Evolutionary conservation across 208 protist genomes (phyloP).

Genomic region (Wallacemonas rigidus): DNA sequence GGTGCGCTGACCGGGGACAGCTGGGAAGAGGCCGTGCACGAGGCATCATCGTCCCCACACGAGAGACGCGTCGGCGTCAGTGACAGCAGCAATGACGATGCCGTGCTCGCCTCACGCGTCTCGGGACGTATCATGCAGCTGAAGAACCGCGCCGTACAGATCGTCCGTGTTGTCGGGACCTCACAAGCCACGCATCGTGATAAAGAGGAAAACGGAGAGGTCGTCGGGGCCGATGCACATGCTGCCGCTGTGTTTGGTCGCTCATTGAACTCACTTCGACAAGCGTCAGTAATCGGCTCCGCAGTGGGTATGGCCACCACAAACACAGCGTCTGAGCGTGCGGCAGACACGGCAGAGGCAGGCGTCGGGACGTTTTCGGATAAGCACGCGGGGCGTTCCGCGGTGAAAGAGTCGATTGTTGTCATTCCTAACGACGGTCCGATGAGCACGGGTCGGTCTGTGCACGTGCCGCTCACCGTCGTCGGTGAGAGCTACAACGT

Average conservation of each 20-base stretch:
- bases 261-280: too few relatives aligned
- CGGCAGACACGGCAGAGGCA: background rate
- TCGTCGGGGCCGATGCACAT: background rate
- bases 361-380: too few relatives aligned
- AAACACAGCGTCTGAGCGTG: background rate
- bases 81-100: too few relatives aligned
- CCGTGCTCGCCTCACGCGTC: too few relatives aligned
- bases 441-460: background rate
- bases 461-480: constrained; percentile 26
- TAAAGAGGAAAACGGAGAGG: background rate
- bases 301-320: background rate
- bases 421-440: constrained; percentile 3
- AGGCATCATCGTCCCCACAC: background rate
- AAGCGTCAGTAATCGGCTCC: too few relatives aligned
- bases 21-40: background rate
- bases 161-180: background rate
- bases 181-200: background rate
- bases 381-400: background rate
- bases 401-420: constrained; percentile 8
- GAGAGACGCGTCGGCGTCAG: background rate
- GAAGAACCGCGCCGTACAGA: background rate
- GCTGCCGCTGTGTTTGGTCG: too few relatives aligned
- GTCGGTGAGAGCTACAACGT: constrained; percentile 29
- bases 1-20: background rate
- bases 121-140: background rate